These are phyloP conservation scores for Globisporangium irregulare DNA, from an alignment of 352 stramenopile genomes.

Conservation along the genomic window DNA sequence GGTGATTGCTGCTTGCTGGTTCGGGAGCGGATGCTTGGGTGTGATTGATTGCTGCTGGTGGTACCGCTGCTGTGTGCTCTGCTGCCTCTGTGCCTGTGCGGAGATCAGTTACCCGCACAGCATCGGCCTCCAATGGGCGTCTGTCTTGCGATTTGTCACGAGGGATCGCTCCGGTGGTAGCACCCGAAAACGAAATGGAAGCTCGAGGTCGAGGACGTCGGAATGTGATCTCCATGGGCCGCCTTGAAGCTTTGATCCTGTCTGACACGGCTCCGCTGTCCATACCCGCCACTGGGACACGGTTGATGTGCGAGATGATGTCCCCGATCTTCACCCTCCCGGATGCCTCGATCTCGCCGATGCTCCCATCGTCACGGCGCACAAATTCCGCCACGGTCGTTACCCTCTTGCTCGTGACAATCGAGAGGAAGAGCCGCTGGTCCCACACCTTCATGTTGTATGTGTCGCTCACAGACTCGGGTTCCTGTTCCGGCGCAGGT, in stretches of 20 bases:
- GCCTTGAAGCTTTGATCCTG: constrained; percentile 32
- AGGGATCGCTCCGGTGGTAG: not conserved
- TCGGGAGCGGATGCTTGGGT: not conserved
- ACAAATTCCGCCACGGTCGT: constrained; percentile 60
- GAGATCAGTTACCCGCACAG: not conserved
- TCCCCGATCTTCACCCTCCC: constrained; percentile 49
- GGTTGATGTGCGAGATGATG: constrained; percentile 57
- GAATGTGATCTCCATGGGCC: constrained; percentile 51
- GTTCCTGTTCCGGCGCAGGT: not conserved
- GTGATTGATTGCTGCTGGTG: not conserved
- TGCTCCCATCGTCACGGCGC: constrained; percentile 32
- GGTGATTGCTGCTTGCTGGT: not conserved
- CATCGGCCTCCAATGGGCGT: not conserved
- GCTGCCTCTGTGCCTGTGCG: not conserved
- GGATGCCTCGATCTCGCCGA: constrained; percentile 61
- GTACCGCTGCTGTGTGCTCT: not conserved
- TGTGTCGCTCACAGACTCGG: constrained; percentile 1
- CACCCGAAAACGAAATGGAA: not conserved
- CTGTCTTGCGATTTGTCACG: not conserved
- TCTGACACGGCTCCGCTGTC: not conserved
- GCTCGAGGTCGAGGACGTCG: not conserved
- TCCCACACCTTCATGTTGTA: constrained; percentile 51
- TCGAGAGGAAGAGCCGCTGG: constrained; percentile 60
- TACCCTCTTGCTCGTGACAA: constrained; percentile 47
- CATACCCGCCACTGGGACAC: constrained; percentile 40